Evolutionary conservation across 2,329 filamentous ascomycete genomes (phyloP).

Genomic region (Pyrenochaeta sp.): DNA sequence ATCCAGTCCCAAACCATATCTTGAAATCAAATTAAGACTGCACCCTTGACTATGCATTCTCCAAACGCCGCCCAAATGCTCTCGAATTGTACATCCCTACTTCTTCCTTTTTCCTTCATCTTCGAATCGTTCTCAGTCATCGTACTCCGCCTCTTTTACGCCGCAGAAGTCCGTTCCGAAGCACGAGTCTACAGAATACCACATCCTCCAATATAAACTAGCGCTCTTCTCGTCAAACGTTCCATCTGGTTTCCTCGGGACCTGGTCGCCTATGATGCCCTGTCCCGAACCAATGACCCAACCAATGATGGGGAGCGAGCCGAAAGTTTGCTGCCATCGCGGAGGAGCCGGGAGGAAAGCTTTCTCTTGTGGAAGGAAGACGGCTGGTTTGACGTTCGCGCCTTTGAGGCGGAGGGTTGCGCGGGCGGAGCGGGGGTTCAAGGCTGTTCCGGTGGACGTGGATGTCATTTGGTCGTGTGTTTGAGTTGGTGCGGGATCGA

Average conservation of each 20-base stretch:
- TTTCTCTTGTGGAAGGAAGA: constrained; percentile 54
- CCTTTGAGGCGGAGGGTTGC: constrained; percentile 39
- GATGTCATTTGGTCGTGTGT: constrained; percentile 15
- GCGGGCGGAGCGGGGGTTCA: constrained; percentile 26
- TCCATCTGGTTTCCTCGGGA: constrained; percentile 75
- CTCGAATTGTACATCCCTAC: neutral
- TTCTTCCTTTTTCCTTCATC: neutral
- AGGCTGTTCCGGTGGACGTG: constrained; percentile 23
- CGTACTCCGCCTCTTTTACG: constrained; percentile 59
- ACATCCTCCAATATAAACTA: constrained; percentile 67
- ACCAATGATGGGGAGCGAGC: constrained; percentile 60
- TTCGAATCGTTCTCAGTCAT: constrained; percentile 39
- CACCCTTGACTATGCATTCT: neutral
- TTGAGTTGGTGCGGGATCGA: constrained; percentile 42
- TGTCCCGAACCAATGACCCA: constrained; percentile 54
- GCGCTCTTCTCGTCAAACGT: constrained; percentile 78
- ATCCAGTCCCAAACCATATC: too few species aligned
- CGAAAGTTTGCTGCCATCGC: constrained; percentile 52
- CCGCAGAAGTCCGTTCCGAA: constrained; percentile 69
- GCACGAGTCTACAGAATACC: constrained; percentile 63
- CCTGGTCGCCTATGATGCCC: constrained; percentile 75
- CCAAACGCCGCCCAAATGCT: constrained; percentile 4
- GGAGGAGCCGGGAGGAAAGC: constrained; percentile 55
- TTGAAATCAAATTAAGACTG: too few species aligned
- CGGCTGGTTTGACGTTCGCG: constrained; percentile 47